A percentile compares a stretch with the other conserved stretches of the same genome.
Conservation (phyloP, 371 early-diverging fungal species). For the Vairimorpha necatrix region DNA sequence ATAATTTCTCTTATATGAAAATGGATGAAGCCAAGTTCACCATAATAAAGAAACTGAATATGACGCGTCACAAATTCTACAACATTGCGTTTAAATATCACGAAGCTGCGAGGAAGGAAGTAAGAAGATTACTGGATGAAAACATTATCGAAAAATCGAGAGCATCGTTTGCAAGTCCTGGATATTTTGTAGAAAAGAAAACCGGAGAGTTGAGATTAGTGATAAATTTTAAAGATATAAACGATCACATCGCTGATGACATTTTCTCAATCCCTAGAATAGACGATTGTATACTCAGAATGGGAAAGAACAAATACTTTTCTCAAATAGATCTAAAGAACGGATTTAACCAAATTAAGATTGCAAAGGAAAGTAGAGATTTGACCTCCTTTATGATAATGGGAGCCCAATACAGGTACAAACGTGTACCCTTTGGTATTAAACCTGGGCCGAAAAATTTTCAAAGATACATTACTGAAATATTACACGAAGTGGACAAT, state of each 20-base stretch:
- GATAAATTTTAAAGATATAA: neutral
- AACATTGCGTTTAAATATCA: too few relatives aligned
- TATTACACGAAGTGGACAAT: conserved; percentile 7
- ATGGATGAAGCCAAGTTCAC: too few relatives aligned
- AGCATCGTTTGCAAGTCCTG: neutral
- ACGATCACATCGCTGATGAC: neutral
- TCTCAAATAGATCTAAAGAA: conserved; percentile 23
- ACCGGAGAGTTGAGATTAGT: neutral
- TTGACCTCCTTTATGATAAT: conserved; percentile 63
- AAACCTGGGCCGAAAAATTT: conserved; percentile 4
- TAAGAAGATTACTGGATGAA: neutral
- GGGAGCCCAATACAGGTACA: conserved; percentile 19
- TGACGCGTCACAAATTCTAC: too few relatives aligned
- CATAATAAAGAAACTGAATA: too few relatives aligned
- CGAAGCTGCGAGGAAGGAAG: too few relatives aligned
- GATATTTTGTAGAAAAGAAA: conserved; percentile 4
- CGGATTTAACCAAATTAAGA: conserved; percentile 58
- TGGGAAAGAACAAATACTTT: conserved; percentile 1
- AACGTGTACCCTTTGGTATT: conserved; percentile 7
- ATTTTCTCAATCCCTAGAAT: conserved; percentile 1
- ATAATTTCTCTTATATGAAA: too few relatives aligned
- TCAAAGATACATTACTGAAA: neutral
- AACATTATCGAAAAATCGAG: neutral
- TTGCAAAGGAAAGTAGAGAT: conserved; percentile 17
- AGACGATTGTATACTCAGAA: neutral